These are phyloP conservation scores for Syzygium oleosum DNA, from an alignment of 345 rosid genomes.

Conservation along the genomic window DNA sequence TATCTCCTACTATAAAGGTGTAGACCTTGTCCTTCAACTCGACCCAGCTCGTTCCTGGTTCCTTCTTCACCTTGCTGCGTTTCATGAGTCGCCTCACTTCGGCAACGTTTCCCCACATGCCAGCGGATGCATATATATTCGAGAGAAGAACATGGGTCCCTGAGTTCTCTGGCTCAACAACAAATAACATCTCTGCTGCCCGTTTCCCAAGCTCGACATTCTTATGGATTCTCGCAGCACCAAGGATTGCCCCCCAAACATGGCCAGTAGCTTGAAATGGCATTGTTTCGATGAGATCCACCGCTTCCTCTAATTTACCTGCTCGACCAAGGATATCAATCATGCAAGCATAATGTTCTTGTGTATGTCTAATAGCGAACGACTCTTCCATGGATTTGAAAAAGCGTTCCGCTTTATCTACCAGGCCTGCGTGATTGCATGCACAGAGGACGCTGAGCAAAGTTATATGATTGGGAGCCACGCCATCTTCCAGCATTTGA, in stretches of 20 bases:
- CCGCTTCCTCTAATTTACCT: slow-evolving; percentile 41
- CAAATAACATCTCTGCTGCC: slow-evolving; percentile 48
- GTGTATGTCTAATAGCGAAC: slow-evolving; percentile 33
- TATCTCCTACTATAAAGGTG: slow-evolving; percentile 56
- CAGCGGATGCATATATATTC: slow-evolving; percentile 48
- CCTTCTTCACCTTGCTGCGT: slow-evolving; percentile 50
- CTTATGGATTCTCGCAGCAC: slow-evolving; percentile 58
- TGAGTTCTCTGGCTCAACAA: slow-evolving; percentile 48
- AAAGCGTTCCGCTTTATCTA: slow-evolving; percentile 32
- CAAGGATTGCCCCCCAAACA: slow-evolving; percentile 63
- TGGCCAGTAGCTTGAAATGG: slow-evolving; percentile 39
- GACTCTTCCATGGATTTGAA: slow-evolving; percentile 36
- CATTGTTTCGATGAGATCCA: slow-evolving; percentile 40
- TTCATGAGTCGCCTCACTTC: slow-evolving; percentile 43
- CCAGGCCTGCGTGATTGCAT: slow-evolving; percentile 60
- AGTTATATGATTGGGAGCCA: slow-evolving; percentile 52
- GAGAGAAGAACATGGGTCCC: slow-evolving; percentile 48
- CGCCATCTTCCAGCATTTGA: slow-evolving; percentile 37
- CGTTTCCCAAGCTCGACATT: slow-evolving; percentile 36
- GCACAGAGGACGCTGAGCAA: slow-evolving; percentile 50
- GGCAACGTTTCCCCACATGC: slow-evolving; percentile 48
- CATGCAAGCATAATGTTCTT: slow-evolving; percentile 69
- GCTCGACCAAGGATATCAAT: slow-evolving; percentile 54
- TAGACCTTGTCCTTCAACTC: slow-evolving; percentile 45
- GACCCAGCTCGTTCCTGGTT: slow-evolving; percentile 57